Evolutionary conservation across 768 basidiomycete genomes (phyloP), one percentile per base, ranked within the genome.

Genomic region (Mycena belliarum): DNA sequence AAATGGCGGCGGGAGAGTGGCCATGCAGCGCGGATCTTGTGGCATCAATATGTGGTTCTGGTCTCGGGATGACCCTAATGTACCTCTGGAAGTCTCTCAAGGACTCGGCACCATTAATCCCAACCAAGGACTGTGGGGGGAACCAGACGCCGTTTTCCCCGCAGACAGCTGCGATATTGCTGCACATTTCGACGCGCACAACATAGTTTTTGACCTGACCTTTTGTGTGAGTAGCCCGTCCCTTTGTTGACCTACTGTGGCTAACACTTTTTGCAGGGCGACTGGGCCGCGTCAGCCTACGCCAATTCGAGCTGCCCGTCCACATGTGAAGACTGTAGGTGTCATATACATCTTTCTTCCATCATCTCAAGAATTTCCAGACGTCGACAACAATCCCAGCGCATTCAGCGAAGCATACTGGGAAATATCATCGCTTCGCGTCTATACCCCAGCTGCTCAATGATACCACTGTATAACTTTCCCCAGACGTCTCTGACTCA

Each of bases 401-500:
- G 78, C 76, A 14, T 90, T 90, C 70, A 38, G 58, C 12, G 75
- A 87, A 18, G 86, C 89, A 2, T 90, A 85, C 69, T 91, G 87
- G 87, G 83, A 82, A 60, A 77, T 91, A 69, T 82, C 83, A 63
- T 78, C 80, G 18, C 69, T 90, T 32, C 76, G 78, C 29, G 75
- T 88, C 16, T 91, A 87, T 65, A 74, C 71, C 40, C 61, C 51
- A n/a, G 21, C 52, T 43, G 9, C 33, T 40, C 14, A 32, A n/a
- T n/a, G 29, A 44, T 46, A 37, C 18, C 37, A 56, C 25, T 41
- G 23, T 23, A 50, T 52, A 28, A 25, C 20, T 23, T 23, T 32
- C 29, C 6, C 12, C 12, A 32, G 29, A 15, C 23, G 26, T 20
- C 8, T 21, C 5, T 23, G 15, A 2, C 8, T 21, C 14, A 25